Base-by-base conservation (phyloP, 2,329 filamentous ascomycete species). In the Metarhizium rileyi region DNA sequence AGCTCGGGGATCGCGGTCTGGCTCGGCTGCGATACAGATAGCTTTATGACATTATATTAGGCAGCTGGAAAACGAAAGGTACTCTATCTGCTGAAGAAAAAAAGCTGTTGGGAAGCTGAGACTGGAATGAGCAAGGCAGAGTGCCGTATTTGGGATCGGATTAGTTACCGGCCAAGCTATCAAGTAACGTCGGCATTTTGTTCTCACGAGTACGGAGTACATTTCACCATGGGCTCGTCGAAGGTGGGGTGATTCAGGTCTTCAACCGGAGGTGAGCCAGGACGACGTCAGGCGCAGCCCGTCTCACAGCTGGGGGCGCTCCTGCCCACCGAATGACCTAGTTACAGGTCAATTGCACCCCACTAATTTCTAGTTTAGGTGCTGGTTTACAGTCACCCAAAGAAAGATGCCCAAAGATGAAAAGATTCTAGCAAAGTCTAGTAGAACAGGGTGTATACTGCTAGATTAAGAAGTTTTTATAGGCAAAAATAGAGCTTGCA, bases 241-340 rank as follows among this genome's bases (percentile, higher is more conserved):
- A 16, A 25, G 38, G 38, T 42, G 38, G 38, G 20, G 20, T 42
- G 38, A 30, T 6, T 9, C 6, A 10, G 5, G 6, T 33, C 9
- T n/a, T 38, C 16, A 16, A 38, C 7, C 3, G 36, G 20, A 16
- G 4, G 38, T 42, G 38, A 49, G 14, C 5, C n/a, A 27, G 20
- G 40, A 48, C 43, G 47, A 51, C 50, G 50, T 56, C 50, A 53
- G 54, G 52, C 35, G 49, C 42, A 30, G 30, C 10, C 28, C 12
- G 27, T 46, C 23, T 45, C 23, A 27, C n/a, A 6, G 28, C 44
- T 22, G 44, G 28, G 18, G 26, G 44, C 18, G 23, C 23, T 5
- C 18, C 10, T n/a, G 30, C 45, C 30, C 38, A 42, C 20, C 42
- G 48, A 41, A n/a, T 22, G 14, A 28, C 20, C 20, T 12, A 35